A percentile compares a stretch with the other conserved stretches of the same genome.
phyloP scores from a whole-genome alignment of 2,329 filamentous ascomycete species.

The Tothia fuscella region DNA sequence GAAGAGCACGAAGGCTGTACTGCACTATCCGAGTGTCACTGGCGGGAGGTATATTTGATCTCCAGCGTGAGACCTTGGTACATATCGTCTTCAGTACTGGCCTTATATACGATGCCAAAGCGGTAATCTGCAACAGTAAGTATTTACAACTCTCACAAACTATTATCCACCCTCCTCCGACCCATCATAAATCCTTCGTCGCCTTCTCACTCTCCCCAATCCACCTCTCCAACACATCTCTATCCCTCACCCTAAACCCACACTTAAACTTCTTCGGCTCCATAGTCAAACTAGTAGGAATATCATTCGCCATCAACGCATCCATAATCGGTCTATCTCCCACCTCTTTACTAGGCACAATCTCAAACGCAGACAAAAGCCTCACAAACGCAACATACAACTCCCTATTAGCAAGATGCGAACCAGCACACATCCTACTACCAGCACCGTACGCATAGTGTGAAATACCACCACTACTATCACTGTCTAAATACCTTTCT shows the following conservation, averaged over 20 bases:
- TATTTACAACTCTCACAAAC: neutral
- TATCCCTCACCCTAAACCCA: constrained; percentile 33
- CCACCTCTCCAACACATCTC: constrained; percentile 31
- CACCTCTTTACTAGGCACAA: constrained; percentile 28
- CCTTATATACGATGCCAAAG: too few species aligned
- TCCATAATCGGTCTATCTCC: constrained; percentile 32
- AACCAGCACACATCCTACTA: constrained; percentile 29
- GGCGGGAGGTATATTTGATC: too few species aligned
- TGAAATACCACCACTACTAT: constrained; percentile 30
- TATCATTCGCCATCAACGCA: constrained; percentile 32
- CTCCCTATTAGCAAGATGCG: constrained; percentile 28
- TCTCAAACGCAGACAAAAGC: constrained; percentile 36
- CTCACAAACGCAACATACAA: constrained; percentile 36
- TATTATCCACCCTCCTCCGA: neutral
- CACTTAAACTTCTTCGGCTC: constrained; percentile 41
- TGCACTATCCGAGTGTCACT: too few species aligned
- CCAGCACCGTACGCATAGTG: constrained; percentile 38
- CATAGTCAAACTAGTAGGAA: constrained; percentile 37
- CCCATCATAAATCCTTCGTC: constrained; percentile 27
- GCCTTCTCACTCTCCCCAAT: constrained; percentile 35
- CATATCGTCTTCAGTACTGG: too few species aligned
- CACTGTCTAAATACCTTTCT: constrained; percentile 51
- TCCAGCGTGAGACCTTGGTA: too few species aligned
- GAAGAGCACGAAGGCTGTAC: too few species aligned
- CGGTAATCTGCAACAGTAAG: neutral